A percentile compares a stretch with the other conserved stretches of the same genome.
These are phyloP conservation scores for Kockovaella imperatae DNA, from an alignment of 768 basidiomycete genomes.

Conservation along the genomic window DNA sequence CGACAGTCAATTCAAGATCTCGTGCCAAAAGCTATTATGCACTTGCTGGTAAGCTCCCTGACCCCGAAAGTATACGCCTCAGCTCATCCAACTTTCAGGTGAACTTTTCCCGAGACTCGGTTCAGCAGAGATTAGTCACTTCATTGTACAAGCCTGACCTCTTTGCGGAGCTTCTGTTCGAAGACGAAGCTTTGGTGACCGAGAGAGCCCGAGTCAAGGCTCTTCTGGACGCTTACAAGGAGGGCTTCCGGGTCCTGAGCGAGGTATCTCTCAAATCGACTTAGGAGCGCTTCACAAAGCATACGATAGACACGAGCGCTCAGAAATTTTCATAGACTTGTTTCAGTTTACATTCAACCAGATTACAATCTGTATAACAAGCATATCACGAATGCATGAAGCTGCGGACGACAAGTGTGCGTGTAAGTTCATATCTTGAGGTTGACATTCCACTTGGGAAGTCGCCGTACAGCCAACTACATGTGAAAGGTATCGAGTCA, in stretches of 20 bases:
- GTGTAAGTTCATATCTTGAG: no score
- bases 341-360: no score
- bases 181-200: conserved; percentile 89
- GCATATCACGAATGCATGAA: no score
- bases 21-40: conserved; percentile 97
- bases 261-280: conserved; percentile 40
- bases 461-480: no score
- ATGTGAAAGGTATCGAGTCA: no score
- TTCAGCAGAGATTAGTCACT: conserved; percentile 93
- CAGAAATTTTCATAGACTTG: no score
- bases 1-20: conserved; percentile 95
- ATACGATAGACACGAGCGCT: no score
- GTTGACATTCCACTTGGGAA: no score
- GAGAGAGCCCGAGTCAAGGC: conserved; percentile 91
- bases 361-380: no score
- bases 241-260: conserved; percentile 45
- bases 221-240: conserved; percentile 90
- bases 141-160: conserved; percentile 89
- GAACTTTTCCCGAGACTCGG: conserved; percentile 90
- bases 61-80: background rate
- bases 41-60: conserved; percentile 46
- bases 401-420: no score
- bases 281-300: no score
- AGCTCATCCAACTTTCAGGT: conserved; percentile 54
- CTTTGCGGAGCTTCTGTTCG: conserved; percentile 81